Conservation (phyloP, 352 stramenopile species). For the Globisporangium ultimum region DNA sequence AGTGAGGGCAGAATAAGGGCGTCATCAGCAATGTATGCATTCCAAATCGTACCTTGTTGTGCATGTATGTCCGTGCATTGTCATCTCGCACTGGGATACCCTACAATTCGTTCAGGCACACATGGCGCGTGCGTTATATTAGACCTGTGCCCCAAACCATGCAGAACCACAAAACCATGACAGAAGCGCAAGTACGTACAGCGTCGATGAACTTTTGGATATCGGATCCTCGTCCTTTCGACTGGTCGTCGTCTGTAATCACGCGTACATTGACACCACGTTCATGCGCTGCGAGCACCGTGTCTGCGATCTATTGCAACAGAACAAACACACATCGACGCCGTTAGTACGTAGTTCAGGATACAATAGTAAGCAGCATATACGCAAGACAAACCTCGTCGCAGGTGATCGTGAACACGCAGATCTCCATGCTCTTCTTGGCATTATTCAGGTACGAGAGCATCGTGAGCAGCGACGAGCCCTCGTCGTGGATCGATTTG, state of each 20-base stretch:
- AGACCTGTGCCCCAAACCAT: too few relatives aligned
- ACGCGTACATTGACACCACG: constrained; percentile 52
- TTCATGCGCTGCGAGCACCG: constrained; percentile 48
- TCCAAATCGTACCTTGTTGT: constrained; percentile 47
- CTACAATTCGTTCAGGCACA: constrained; percentile 16
- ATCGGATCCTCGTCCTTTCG: constrained; percentile 55
- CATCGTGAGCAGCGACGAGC: constrained; percentile 55
- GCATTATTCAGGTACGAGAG: constrained; percentile 40
- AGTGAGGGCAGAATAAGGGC: neutral
- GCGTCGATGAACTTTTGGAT: constrained; percentile 75
- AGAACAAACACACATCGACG: constrained; percentile 2
- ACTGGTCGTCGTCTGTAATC: constrained; percentile 65
- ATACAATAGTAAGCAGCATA: neutral
- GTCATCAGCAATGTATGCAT: neutral
- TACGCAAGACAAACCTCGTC: constrained; percentile 34
- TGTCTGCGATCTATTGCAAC: constrained; percentile 42
- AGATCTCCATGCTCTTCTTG: constrained; percentile 57
- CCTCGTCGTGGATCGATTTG: constrained; percentile 57
- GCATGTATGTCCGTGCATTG: constrained; percentile 59
- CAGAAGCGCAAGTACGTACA: constrained; percentile 18
- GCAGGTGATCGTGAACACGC: constrained; percentile 74
- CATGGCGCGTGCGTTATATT: too few relatives aligned
- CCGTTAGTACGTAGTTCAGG: neutral
- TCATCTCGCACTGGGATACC: constrained; percentile 61
- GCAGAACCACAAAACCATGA: too few relatives aligned